Evolutionary conservation across 2,329 filamentous ascomycete genomes (phyloP).

Genomic region (Leptographium lundbergii): DNA sequence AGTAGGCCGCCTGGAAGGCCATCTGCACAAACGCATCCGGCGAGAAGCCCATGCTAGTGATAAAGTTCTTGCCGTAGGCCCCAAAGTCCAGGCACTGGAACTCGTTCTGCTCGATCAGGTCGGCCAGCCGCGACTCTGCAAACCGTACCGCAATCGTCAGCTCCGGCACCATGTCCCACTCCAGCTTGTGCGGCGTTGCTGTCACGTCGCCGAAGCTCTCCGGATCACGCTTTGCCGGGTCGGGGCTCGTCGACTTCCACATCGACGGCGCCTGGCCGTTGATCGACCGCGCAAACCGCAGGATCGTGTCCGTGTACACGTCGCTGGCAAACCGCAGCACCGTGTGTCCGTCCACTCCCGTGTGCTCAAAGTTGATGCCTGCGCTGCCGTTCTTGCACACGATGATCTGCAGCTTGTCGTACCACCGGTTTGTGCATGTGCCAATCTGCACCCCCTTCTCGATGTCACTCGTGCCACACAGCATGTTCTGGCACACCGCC

Average conservation of each 20-base stretch:
- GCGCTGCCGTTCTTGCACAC: conserved; percentile 98
- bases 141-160: conserved; percentile 85
- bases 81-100: conserved; percentile 84
- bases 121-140: conserved; percentile 84
- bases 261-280: conserved; percentile 85
- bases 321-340: conserved; percentile 94
- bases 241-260: conserved; percentile 83
- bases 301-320: conserved; percentile 92
- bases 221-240: conserved; percentile 84
- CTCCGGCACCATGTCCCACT: conserved; percentile 95
- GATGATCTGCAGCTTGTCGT: conserved; percentile 97
- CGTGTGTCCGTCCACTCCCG: conserved; percentile 93
- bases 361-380: conserved; percentile 98
- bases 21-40: conserved; percentile 97
- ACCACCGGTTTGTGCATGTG: conserved; percentile 97
- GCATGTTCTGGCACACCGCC: conserved; percentile 94
- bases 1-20: conserved; percentile 97
- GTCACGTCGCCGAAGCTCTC: conserved; percentile 86
- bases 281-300: conserved; percentile 88
- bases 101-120: conserved; percentile 93
- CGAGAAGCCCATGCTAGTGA: conserved; percentile 92
- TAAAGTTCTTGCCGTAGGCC: conserved; percentile 92
- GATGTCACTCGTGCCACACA: conserved; percentile 86
- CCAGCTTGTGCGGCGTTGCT: conserved; percentile 87
- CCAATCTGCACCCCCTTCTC: conserved; percentile 91